These are phyloP conservation scores for Schizosaccharomyces japonicus DNA, from an alignment of 805 yeast genomes.

Conservation along the genomic window DNA sequence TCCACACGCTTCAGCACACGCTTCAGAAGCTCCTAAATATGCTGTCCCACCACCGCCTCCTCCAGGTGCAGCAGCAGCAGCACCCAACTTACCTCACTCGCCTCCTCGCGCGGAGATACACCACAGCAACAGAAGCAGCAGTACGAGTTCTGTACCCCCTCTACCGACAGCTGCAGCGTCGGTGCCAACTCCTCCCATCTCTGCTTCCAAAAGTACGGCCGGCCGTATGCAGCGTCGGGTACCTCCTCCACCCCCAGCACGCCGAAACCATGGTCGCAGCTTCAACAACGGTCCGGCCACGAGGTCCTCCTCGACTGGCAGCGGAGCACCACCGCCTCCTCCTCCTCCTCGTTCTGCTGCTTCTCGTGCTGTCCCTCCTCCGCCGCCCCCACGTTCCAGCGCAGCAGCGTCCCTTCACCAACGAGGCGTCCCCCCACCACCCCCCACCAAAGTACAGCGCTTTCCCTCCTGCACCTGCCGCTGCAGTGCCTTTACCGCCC, in stretches of 20 bases:
- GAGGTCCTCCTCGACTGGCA: too few species aligned
- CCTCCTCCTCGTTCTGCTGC: conserved; percentile 15
- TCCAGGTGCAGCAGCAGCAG: conserved; percentile 8
- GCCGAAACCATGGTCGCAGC: background rate
- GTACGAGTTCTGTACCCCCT: conserved; percentile 8
- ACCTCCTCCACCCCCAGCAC: conserved; percentile 9
- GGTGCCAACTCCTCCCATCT: conserved; percentile 12
- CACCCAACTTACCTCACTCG: conserved; percentile 6
- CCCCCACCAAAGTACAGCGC: conserved; percentile 8
- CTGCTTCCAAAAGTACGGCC: conserved; percentile 10
- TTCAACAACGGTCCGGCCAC: too few species aligned
- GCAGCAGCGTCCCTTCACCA: background rate
- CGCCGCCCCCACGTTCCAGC: background rate
- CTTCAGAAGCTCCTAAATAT: conserved; percentile 8
- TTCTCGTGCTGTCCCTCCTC: background rate
- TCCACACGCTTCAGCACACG: conserved; percentile 14
- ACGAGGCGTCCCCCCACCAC: conserved; percentile 8
- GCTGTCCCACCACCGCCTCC: conserved; percentile 13
- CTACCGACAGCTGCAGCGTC: conserved; percentile 7
- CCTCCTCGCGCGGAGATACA: too few species aligned
- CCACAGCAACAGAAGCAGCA: too few species aligned
- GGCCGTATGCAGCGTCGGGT: conserved; percentile 11
- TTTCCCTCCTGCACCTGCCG: background rate
- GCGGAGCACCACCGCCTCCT: conserved; percentile 20
- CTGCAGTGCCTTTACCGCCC: background rate